Conservation (phyloP, 129 eudicot species). For the Deinandra increscens region DNA sequence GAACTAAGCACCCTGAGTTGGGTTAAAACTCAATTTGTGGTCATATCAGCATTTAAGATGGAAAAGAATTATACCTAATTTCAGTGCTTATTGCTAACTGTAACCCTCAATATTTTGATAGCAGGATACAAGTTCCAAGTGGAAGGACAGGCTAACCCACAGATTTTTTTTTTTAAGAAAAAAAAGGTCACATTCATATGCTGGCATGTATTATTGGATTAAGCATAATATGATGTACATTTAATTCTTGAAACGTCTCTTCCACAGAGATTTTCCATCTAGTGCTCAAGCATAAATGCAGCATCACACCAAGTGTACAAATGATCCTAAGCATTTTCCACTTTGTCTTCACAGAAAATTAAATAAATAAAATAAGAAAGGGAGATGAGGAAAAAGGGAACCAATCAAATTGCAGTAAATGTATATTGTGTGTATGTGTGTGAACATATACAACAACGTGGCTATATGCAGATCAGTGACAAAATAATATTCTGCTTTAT, state of each 20-base stretch:
- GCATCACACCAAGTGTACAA: slow-evolving; percentile 34
- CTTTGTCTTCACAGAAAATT: slow-evolving; percentile 22
- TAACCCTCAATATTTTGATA: slow-evolving; percentile 13
- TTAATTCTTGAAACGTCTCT: slow-evolving; percentile 31
- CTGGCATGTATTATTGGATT: slow-evolving; percentile 35
- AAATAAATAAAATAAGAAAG: slow-evolving; percentile 8
- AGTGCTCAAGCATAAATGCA: slow-evolving; percentile 40
- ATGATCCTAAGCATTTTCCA: slow-evolving; percentile 30
- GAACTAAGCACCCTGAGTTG: slow-evolving; percentile 13
- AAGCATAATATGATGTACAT: slow-evolving; percentile 40
- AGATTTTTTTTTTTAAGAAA: not conserved
- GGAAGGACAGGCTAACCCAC: slow-evolving; percentile 14
- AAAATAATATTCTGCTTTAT: not conserved
- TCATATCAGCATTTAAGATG: slow-evolving; percentile 5
- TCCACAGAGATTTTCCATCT: slow-evolving; percentile 24
- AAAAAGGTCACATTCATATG: slow-evolving; percentile 25
- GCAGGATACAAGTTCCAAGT: slow-evolving; percentile 11
- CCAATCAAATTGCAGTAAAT: slow-evolving; percentile 19
- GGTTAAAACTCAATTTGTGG: slow-evolving; percentile 9
- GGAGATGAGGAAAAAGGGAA: slow-evolving; percentile 28
- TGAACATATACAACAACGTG: slow-evolving; percentile 1
- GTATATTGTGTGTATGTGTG: not conserved
- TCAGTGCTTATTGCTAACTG: slow-evolving; percentile 8
- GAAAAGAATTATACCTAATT: slow-evolving; percentile 13
- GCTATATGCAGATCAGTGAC: slow-evolving; percentile 4